Conservation (phyloP, 2,329 filamentous ascomycete genomes). For the Diaporthe sp. region DNA sequence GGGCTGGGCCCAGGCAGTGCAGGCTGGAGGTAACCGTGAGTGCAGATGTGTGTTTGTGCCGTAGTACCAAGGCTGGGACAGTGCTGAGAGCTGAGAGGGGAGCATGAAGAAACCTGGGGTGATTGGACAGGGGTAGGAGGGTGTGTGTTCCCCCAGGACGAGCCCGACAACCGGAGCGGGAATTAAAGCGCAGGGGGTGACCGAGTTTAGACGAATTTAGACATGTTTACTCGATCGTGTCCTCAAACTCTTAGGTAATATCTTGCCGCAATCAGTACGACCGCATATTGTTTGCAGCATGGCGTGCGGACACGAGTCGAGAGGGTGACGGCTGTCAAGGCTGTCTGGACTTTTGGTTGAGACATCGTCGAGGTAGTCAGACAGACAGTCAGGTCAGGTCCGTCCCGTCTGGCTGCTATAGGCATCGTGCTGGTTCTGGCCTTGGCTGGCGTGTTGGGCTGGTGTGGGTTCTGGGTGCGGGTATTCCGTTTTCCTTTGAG, state of each 20-base stretch:
- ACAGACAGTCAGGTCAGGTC: background rate
- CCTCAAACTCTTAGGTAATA: slow-evolving; percentile 35
- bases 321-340: background rate
- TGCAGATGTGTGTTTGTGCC: background rate
- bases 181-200: slow-evolving; percentile 25
- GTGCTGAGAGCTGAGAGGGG: background rate
- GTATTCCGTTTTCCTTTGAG: slow-evolving; percentile 27
- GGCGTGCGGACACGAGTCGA: slow-evolving; percentile 23
- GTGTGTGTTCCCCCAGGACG: background rate
- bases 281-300: slow-evolving; percentile 12
- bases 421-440: slow-evolving; percentile 16
- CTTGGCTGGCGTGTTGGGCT: background rate
- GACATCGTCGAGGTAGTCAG: background rate
- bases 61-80: background rate
- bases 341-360: background rate
- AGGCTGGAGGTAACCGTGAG: background rate
- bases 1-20: background rate
- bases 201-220: slow-evolving; percentile 16
- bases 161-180: slow-evolving; percentile 30
- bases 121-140: background rate
- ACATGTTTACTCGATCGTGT: slow-evolving; percentile 32
- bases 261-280: slow-evolving; percentile 19
- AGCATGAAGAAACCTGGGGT: slow-evolving; percentile 10
- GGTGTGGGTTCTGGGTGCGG: slow-evolving; percentile 15
- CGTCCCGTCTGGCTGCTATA: slow-evolving; percentile 5